Conservation (phyloP, 139 green algal species). For the Haematococcus sp. region DNA sequence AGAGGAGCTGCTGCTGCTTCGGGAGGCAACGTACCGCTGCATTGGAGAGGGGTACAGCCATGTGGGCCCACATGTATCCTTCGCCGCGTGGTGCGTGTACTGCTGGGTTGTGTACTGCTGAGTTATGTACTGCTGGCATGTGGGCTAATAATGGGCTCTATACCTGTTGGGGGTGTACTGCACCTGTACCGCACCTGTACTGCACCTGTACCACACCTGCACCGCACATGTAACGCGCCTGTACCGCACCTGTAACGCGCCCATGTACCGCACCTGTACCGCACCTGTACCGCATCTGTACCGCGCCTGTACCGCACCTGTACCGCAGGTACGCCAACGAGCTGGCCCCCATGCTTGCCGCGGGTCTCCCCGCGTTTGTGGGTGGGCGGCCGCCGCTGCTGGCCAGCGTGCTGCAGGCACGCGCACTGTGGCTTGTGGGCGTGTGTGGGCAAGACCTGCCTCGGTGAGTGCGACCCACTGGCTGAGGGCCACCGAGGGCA, state of each 20-base stretch:
- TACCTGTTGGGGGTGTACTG: no score
- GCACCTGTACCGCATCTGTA: no score
- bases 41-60: conserved; percentile 77
- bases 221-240: no score
- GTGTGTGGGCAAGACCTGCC: conserved; percentile 65
- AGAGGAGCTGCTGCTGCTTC: not conserved
- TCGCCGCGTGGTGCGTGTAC: conserved; percentile 49
- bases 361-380: conserved; percentile 27
- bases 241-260: no score
- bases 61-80: conserved; percentile 56
- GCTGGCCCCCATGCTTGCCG: conserved; percentile 49
- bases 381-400: conserved; percentile 15
- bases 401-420: conserved; percentile 38
- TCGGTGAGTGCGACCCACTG: no score
- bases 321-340: conserved; percentile 51
- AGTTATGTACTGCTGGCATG: no score
- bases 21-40: conserved; percentile 28
- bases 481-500: no score
- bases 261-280: no score
- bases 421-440: conserved; percentile 76
- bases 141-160: no score
- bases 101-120: not conserved
- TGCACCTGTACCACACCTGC: no score
- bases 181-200: no score
- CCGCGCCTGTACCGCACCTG: no score